Base-by-base conservation (phyloP, 2,329 filamentous ascomycete species). In the Ophiostoma pallidulum region DNA sequence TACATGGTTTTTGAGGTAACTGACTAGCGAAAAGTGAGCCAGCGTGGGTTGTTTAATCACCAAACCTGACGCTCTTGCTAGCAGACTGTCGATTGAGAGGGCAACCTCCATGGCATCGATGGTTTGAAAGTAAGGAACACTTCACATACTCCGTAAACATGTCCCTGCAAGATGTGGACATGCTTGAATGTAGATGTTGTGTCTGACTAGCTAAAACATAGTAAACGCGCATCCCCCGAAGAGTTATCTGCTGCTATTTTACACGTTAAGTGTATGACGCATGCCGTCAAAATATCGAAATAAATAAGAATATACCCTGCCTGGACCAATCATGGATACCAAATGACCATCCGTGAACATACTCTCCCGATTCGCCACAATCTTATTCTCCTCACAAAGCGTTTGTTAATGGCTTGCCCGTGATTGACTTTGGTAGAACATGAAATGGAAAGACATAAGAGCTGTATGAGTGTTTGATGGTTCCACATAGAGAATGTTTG, bases 121-220 rank as follows among this genome's bases (percentile, higher is more conserved):
- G 79, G 83, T 90, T 90, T 91, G 84, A 90, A 83, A 83, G 80
- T 78, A 80, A 88, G 84, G 73, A 53, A 90, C 82, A 91, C 75
- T n/a, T 4, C 13, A 14, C n/a, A 16, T 16, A 4, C 7, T 10
- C 4, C 3, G n/a, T 39, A 14, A 13, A 28, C 7, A 4, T 12
- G 4, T n/a, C 4, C 12, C 9, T 32, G 6, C 14, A 12, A 12
- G 29, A 13, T 14, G 12, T 12, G 9, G 29, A 6, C 4, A 4
- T n/a, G 9, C 10, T 18, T 18, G 16, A 20, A 3, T 28, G 37
- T 41, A 37, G 28, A 45, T 35, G 20, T 29, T 49, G 19, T 50
- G 26, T 46, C 35, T 39, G 28, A 35, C 45, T 48, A 19, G 28
- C 22, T 42, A 43, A 38, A 32, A 32, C 33, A 48, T 28, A 24